Conservation (phyloP, 148 eudicot genomes). For the Persicaria tinctoria region DNA sequence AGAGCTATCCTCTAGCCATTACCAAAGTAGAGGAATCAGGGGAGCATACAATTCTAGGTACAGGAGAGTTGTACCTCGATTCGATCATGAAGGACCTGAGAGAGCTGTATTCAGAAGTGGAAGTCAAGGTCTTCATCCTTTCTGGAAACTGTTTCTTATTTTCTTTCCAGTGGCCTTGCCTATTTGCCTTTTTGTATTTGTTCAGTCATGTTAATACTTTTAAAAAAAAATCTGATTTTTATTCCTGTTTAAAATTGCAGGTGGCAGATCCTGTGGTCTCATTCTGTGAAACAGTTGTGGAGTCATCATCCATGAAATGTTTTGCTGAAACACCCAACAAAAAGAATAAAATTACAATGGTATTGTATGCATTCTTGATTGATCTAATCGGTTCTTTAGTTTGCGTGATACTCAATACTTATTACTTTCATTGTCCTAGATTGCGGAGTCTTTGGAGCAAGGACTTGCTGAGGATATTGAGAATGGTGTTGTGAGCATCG, state of each 20-base stretch:
- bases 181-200: not conserved
- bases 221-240: not conserved
- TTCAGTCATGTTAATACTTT: not conserved
- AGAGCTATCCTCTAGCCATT: conserved; percentile 96
- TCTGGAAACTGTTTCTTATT: not conserved
- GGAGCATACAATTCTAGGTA: conserved; percentile 93
- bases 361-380: conserved; percentile 16
- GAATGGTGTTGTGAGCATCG: conserved; percentile 79
- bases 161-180: not conserved
- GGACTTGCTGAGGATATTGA: conserved; percentile 99
- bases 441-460: conserved; percentile 95
- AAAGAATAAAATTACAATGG: conserved; percentile 95
- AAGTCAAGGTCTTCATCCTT: conserved; percentile 65
- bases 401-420: not conserved
- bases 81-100: conserved; percentile 99
- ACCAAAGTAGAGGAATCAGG: conserved; percentile 99
- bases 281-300: conserved; percentile 97
- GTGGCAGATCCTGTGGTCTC: conserved; percentile 99
- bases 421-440: conserved; percentile 32
- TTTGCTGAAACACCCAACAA: conserved; percentile 98
- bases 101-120: conserved; percentile 97
- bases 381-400: conserved; percentile 4
- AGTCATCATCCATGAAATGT: conserved; percentile 95
- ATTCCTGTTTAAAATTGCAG: conserved; percentile 24
- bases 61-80: conserved; percentile 93